Conservation (phyloP, 2,329 filamentous ascomycete genomes). For the Mariannaea sp. region DNA sequence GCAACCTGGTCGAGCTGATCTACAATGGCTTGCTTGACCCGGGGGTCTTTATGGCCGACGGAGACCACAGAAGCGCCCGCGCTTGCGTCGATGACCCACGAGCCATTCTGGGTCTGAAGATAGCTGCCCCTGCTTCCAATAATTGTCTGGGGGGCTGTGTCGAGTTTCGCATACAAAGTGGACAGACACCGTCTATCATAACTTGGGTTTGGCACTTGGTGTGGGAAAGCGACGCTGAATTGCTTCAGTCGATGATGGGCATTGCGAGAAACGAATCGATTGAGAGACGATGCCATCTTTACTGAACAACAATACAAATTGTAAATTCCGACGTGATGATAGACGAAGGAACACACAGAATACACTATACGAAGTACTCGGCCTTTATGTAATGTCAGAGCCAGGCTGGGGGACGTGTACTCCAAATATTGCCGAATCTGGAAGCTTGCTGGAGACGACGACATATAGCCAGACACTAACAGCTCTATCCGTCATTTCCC, state of each 20-base stretch:
- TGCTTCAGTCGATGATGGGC: background rate
- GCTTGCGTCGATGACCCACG: slow-evolving; percentile 12
- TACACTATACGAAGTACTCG: background rate
- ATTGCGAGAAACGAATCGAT: background rate
- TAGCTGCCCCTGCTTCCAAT: background rate
- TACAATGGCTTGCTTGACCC: slow-evolving; percentile 28
- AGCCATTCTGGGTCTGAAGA: slow-evolving; percentile 2
- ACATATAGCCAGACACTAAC: background rate
- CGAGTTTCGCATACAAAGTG: background rate
- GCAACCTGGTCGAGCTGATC: slow-evolving; percentile 30
- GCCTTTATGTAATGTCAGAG: background rate
- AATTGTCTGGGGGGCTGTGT: background rate
- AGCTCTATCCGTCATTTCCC: background rate
- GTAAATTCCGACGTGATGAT: too few species aligned
- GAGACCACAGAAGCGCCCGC: slow-evolving; percentile 27
- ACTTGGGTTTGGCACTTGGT: background rate
- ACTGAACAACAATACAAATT: too few species aligned
- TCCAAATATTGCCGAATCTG: slow-evolving; percentile 1
- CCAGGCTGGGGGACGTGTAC: background rate
- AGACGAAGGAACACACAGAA: background rate
- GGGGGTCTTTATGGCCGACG: slow-evolving; percentile 25
- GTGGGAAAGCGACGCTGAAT: background rate
- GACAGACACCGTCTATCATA: background rate
- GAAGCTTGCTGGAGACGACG: slow-evolving; percentile 9
- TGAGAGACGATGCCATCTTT: too few species aligned